Base-by-base conservation (phyloP, 441 rosid species). In the Aleurites moluccanus region DNA sequence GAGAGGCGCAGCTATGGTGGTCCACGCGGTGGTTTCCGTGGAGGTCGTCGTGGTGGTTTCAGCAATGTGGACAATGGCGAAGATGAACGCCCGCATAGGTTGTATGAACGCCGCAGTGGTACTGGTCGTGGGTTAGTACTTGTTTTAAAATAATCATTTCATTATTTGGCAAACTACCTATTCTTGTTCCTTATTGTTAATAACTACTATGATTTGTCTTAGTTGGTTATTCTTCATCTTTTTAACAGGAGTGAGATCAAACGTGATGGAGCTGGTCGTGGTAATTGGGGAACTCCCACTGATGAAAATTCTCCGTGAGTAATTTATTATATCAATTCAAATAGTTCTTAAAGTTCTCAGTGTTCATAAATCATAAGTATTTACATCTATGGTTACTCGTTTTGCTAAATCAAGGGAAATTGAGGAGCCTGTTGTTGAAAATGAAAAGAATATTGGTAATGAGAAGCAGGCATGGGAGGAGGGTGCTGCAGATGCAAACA, bases 211-310 rank as follows among this genome's bases (percentile, higher is more conserved):
- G 9, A 35, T 35, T 28, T 21, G 38, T 3, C 47, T 16, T 27
- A 11, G 30, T 18, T 66, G 6, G 52, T 60, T 14, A 27, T 70
- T 11, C 55, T 38, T 33, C 40, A 1, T 61, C 38, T 52, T 67
- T n/a, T 60, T 63, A 35, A 25, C 76, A 96, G 99, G 75, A 87
- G 76, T 69, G 98, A 87, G 78, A 0, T 86, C 52, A 96, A 92
- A 76, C 98, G 98, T 10, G 94, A 92, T 1, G 99, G 98, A 11
- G 73, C 92, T 83, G 98, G 99, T 63, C 93, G 93, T 67, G 91
- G 94, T 7, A 93, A 96, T 75, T 92, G 98, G 99, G 99, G 98
- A 85, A 85, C 87, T 63, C 74, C 85, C 10, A 70, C 84, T 67
- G 98, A 89, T 85, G 98, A 96, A 5, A 74, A 91, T 80, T 69